These are phyloP conservation scores for Cladorrhinum sp. DNA, from an alignment of 2,329 filamentous ascomycete genomes.

Conservation along the genomic window DNA sequence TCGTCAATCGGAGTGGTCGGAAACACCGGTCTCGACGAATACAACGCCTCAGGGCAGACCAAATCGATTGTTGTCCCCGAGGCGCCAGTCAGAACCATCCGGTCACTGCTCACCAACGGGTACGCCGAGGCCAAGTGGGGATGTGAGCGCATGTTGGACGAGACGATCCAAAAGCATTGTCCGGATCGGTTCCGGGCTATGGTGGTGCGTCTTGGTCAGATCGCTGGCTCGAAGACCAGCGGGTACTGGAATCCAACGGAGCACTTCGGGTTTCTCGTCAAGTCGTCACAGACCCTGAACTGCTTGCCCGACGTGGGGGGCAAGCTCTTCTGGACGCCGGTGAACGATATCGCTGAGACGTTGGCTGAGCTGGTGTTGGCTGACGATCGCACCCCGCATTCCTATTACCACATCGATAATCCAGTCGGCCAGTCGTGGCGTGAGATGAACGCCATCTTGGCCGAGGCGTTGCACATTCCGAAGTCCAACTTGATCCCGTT, in stretches of 20 bases:
- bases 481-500: constrained; percentile 27
- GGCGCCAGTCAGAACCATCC: constrained; percentile 34
- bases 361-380: constrained; percentile 28
- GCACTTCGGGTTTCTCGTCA: constrained; percentile 48
- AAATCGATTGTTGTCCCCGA: constrained; percentile 40
- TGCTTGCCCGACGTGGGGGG: constrained; percentile 41
- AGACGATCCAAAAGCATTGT: constrained; percentile 47
- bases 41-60: constrained; percentile 11
- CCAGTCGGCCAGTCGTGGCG: constrained; percentile 31
- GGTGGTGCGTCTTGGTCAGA: constrained; percentile 48
- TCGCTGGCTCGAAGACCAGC: constrained; percentile 46
- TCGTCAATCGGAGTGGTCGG: constrained; percentile 42
- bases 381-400: constrained; percentile 14
- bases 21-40: constrained; percentile 27
- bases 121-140: constrained; percentile 52
- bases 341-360: constrained; percentile 35
- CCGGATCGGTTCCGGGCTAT: constrained; percentile 45
- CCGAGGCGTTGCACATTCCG: constrained; percentile 26
- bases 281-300: constrained; percentile 45
- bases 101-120: constrained; percentile 42
- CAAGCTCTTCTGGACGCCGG: constrained; percentile 44
- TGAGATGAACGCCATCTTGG: constrained; percentile 25
- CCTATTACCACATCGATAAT: constrained; percentile 33
- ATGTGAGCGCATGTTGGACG: constrained; percentile 49
- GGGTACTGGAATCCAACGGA: constrained; percentile 55